phyloP scores from a whole-genome alignment of 1,139 yeast genomes.

The Pichia cactophila region DNA sequence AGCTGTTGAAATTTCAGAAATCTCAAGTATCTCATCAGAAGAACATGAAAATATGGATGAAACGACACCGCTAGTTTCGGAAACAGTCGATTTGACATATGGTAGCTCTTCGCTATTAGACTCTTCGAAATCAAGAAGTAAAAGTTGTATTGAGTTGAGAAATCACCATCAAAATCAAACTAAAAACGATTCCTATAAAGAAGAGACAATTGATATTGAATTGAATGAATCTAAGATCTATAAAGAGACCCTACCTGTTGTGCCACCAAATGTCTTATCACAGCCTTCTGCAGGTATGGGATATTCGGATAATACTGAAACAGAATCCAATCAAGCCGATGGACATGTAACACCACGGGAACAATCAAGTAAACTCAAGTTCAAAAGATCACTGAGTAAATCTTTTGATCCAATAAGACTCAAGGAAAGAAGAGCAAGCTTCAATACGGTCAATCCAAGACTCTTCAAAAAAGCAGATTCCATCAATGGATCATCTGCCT shows the following conservation, averaged over 20 bases:
- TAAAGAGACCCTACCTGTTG: neutral
- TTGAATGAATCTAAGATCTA: slow-evolving; percentile 14
- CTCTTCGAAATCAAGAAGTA: slow-evolving; percentile 1
- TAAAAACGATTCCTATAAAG: slow-evolving; percentile 6
- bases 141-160: slow-evolving; percentile 12
- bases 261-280: neutral
- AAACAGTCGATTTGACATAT: neutral
- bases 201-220: slow-evolving; percentile 26
- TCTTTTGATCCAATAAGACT: neutral
- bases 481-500: slow-evolving; percentile 18
- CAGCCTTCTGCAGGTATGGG: slow-evolving; percentile 13
- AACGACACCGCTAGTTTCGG: slow-evolving; percentile 8
- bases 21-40: neutral
- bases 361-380: neutral
- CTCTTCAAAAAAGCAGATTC: slow-evolving; percentile 1
- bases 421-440: neutral
- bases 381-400: neutral
- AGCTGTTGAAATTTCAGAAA: slow-evolving; percentile 3
- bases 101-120: neutral
- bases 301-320: slow-evolving; percentile 1
- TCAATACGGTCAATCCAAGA: slow-evolving; percentile 1
- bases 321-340: neutral
- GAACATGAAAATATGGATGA: slow-evolving; percentile 2
- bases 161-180: slow-evolving; percentile 5
- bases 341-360: neutral